These are phyloP conservation scores for Phytophthora pseudosyringae DNA, from an alignment of 352 stramenopile genomes.

Conservation along the genomic window DNA sequence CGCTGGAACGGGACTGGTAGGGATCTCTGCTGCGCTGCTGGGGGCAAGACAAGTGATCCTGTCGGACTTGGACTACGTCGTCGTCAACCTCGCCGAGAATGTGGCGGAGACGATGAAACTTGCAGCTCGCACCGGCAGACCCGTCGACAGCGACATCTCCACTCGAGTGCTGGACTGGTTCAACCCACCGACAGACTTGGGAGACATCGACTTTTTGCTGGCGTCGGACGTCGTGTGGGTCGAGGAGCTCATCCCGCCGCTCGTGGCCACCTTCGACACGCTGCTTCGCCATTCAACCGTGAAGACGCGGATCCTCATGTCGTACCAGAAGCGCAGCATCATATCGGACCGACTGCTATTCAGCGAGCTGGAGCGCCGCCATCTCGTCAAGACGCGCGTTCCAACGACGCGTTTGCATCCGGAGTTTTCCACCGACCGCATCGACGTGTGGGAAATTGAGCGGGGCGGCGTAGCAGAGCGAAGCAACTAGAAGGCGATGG, in stretches of 20 bases:
- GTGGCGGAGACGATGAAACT: slow-evolving; percentile 48
- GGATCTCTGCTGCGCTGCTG: slow-evolving; percentile 79
- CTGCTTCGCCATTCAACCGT: slow-evolving; percentile 48
- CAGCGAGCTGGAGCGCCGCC: slow-evolving; percentile 45
- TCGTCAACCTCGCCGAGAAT: slow-evolving; percentile 80
- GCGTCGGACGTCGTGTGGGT: slow-evolving; percentile 93
- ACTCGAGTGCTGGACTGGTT: slow-evolving; percentile 78
- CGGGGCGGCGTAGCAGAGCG: slow-evolving; percentile 5
- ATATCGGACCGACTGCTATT: slow-evolving; percentile 70
- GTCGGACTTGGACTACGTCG: slow-evolving; percentile 89
- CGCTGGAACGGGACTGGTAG: slow-evolving; percentile 86
- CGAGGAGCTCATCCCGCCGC: slow-evolving; percentile 83
- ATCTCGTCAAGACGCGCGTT: slow-evolving; percentile 41
- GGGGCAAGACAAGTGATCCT: slow-evolving; percentile 79
- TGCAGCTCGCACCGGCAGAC: slow-evolving; percentile 11
- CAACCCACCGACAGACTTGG: slow-evolving; percentile 52
- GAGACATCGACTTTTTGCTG: slow-evolving; percentile 81
- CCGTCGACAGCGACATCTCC: slow-evolving; percentile 17
- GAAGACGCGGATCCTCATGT: slow-evolving; percentile 63
- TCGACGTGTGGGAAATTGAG: slow-evolving; percentile 56
- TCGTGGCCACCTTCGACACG: slow-evolving; percentile 76
- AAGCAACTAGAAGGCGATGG: slow-evolving; percentile 28
- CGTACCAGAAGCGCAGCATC: slow-evolving; percentile 72
- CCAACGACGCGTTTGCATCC: slow-evolving; percentile 42
- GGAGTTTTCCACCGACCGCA: slow-evolving; percentile 48